Evolutionary conservation across 2,329 filamentous ascomycete species (phyloP), one percentile per base, ranked within the genome.

Genomic region (Neonectria magnoliae): DNA sequence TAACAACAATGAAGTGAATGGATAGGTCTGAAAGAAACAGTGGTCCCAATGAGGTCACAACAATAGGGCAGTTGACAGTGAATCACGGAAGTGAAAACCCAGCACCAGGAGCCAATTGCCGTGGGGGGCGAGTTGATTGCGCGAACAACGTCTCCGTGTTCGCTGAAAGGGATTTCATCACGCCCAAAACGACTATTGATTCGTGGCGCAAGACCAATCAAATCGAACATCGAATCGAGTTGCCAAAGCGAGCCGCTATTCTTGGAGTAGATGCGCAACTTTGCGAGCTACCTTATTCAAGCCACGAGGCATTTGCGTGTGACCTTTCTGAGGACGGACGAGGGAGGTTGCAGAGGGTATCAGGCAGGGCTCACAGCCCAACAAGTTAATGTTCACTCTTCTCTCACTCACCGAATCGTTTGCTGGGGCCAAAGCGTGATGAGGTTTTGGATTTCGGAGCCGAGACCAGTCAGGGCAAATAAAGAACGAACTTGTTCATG

Each of bases 401-500:
- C 11, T 33, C 33, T 45, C 14, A 63, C 61, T 64, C 56, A 60
- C 56, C 61, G 29, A 29, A 55, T 47, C 36, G 48, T 51, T 51
- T 51, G 48, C n/a, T 51, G 48, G 11, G n/a, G 29, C 16, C 29
- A 16, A 52, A 42, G 44, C 11, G 33, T 44, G 27, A 56, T 50
- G 33, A 9, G 27, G 41, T 29, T 47, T 33, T 38, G 36, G 42
- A 31, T 52, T 33, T 38, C 14, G 42, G 25, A 51, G 47, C 61
- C 44, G 51, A 64, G 56, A 64, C 61, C 56, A 59, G 56, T 54
- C 57, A 44, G 56, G 56, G 61, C 56, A 42, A 20, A 50, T 66
- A 68, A 55, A 57, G 69, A 61, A 55, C 41, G 58, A 58, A 57
- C 57, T 57, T 57, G 48, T 62, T 60, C 58, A 44, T 8, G 52